Base-by-base conservation (phyloP, 2,329 filamentous ascomycete genomes). In the Pseudocercospora fuligena region DNA sequence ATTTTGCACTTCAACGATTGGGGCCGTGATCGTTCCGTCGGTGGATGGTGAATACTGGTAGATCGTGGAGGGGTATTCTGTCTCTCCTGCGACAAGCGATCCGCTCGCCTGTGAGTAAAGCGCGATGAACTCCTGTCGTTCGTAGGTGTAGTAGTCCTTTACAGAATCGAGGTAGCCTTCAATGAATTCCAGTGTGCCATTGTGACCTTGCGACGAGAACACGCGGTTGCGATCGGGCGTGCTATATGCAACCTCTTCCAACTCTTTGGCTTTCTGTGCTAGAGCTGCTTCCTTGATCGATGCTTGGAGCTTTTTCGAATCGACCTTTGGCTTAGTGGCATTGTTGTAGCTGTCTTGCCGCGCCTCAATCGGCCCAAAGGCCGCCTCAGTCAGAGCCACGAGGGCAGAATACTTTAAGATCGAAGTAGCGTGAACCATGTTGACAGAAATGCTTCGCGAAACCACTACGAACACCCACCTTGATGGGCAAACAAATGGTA, bases 61-160 rank as follows among this genome's bases (percentile, higher is more conserved):
- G 60, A 71, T 63, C 3, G 51, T 89, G 88, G 81, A 86, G 87
- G 46, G 83, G 81, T 73, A 90, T 85, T 69, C 86, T 86, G 82
- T 84, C 85, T 27, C 84, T 80, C 21, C 86, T 0, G 85, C 89
- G 61, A 85, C 81, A 2, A 90, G 64, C 33, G 72, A 74, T 40
- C 74, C 76, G 19, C 68, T 69, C 36, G 77, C 75, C 57, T 73
- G 64, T 21, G 69, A 66, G 71, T 81, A 82, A 9, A 77, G 74
- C 14, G 74, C 76, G 11, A 69, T 69, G 71, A 77, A 78, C 3
- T 73, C 69, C 70, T 81, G 76, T 86, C 84, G 85, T n/a, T 83
- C 85, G 68, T 89, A 78, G 46, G 79, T 83, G 78, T 90, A 91
- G 80, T 90, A 91, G 65, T 73, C 73, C 40, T 84, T 85, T 0